Conservation (phyloP, 257 asterid species). For the Ligustrum vulgare region DNA sequence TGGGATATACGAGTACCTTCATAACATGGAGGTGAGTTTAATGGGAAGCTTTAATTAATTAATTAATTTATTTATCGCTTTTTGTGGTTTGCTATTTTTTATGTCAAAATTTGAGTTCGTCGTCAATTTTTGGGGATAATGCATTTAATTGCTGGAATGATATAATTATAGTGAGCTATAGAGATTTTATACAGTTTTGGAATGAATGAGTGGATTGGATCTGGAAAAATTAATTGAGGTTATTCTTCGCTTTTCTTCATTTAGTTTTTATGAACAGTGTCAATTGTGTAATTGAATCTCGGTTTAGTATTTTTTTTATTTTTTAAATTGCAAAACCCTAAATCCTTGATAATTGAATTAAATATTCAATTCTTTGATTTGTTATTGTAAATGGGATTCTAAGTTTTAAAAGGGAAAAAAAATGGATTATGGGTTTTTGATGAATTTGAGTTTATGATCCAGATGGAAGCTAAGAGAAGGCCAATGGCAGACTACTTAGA, state of each 20-base stretch:
- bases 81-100: neutral
- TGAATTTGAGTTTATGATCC: conserved; percentile 16
- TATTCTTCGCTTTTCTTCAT: neutral
- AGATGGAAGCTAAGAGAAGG: conserved; percentile 73
- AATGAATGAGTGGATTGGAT: neutral
- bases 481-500: conserved; percentile 69
- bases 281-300: neutral
- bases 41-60: neutral
- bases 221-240: neutral
- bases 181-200: neutral
- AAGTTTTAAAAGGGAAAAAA: neutral
- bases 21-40: conserved; percentile 65
- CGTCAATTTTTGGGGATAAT: neutral
- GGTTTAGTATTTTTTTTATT: neutral
- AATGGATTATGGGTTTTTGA: conserved; percentile 3
- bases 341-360: neutral
- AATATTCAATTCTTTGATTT: neutral
- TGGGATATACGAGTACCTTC: conserved; percentile 85
- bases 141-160: neutral
- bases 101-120: neutral
- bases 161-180: conserved; percentile 1
- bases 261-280: neutral
- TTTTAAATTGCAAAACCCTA: neutral
- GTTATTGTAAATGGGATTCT: neutral
- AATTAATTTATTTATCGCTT: neutral